Conservation (phyloP, 768 basidiomycete species). For the Trametes sanguinea region DNA sequence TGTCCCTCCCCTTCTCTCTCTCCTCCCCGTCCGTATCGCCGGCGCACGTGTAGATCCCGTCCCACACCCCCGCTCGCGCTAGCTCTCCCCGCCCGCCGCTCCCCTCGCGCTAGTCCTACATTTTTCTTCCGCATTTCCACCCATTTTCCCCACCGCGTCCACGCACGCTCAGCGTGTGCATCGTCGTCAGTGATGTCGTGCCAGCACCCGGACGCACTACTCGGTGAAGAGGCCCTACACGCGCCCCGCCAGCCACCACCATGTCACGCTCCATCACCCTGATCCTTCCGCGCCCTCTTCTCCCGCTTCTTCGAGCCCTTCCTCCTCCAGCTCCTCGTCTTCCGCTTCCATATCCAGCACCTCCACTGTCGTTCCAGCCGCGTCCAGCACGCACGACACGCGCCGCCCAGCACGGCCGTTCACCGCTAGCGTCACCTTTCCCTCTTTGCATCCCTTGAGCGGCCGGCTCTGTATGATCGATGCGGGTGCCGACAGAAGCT, state of each 20-base stretch:
- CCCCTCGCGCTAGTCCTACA: not conserved
- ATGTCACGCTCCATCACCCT: constrained; percentile 5
- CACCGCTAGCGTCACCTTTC: constrained; percentile 61
- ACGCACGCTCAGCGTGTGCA: constrained; percentile 1
- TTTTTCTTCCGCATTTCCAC: constrained; percentile 6
- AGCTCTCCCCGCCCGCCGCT: not conserved
- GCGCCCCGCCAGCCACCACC: not conserved
- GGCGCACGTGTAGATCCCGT: constrained; percentile 12
- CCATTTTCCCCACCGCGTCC: not conserved
- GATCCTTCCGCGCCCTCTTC: constrained; percentile 21
- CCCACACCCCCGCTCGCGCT: not conserved
- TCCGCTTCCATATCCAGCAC: constrained; percentile 76
- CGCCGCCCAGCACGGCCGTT: constrained; percentile 76
- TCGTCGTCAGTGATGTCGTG: not conserved
- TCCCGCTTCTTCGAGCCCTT: constrained; percentile 24
- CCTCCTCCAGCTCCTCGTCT: constrained; percentile 34
- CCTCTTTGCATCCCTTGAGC: constrained; percentile 53
- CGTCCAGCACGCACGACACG: constrained; percentile 74
- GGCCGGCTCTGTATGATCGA: constrained; percentile 59
- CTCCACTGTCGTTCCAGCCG: constrained; percentile 63
- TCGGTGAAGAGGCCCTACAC: not conserved
- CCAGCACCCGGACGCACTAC: not conserved
- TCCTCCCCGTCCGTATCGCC: constrained; percentile 23
- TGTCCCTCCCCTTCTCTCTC: not conserved
- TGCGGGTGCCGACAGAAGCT: constrained; percentile 53